phyloP scores from a whole-genome alignment of 768 basidiomycete species.

The Serendipita sp. region DNA sequence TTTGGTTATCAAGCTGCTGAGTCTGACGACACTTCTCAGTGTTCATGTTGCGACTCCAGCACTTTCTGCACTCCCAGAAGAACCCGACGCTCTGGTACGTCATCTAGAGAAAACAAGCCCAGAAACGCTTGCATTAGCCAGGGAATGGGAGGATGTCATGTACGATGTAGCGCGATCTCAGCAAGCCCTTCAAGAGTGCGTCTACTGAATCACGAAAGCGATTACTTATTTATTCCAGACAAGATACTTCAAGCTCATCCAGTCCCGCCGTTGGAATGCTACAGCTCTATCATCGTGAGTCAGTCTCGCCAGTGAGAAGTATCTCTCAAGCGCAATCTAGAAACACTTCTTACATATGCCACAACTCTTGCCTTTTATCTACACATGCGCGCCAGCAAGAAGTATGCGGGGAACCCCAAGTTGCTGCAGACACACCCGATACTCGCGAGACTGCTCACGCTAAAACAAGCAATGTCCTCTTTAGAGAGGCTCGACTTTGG shows the following conservation, averaged over 20 bases:
- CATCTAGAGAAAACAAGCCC: slow-evolving; percentile 62
- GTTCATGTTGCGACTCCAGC: slow-evolving; percentile 19
- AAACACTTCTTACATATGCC: slow-evolving; percentile 78
- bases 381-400: slow-evolving; percentile 57
- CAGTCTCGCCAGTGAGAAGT: slow-evolving; percentile 5
- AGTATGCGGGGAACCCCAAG: slow-evolving; percentile 44
- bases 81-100: slow-evolving; percentile 43
- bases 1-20: not conserved
- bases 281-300: slow-evolving; percentile 80
- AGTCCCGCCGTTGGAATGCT: slow-evolving; percentile 50
- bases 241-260: slow-evolving; percentile 33
- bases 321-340: slow-evolving; percentile 25
- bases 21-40: not conserved
- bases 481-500: slow-evolving; percentile 73
- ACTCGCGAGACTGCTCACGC: slow-evolving; percentile 54
- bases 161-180: slow-evolving; percentile 35
- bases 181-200: slow-evolving; percentile 40
- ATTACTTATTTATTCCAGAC: slow-evolving; percentile 21
- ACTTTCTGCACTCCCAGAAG: slow-evolving; percentile 28
- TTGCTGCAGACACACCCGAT: slow-evolving; percentile 41
- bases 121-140: slow-evolving; percentile 61
- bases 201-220: not conserved
- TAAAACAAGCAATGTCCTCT: slow-evolving; percentile 67
- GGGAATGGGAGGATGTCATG: slow-evolving; percentile 68
- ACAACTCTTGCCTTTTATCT: slow-evolving; percentile 87